These are phyloP conservation scores for Magnolia changhungtana DNA, from an alignment of 164 flowering plant species.

Conservation along the genomic window DNA sequence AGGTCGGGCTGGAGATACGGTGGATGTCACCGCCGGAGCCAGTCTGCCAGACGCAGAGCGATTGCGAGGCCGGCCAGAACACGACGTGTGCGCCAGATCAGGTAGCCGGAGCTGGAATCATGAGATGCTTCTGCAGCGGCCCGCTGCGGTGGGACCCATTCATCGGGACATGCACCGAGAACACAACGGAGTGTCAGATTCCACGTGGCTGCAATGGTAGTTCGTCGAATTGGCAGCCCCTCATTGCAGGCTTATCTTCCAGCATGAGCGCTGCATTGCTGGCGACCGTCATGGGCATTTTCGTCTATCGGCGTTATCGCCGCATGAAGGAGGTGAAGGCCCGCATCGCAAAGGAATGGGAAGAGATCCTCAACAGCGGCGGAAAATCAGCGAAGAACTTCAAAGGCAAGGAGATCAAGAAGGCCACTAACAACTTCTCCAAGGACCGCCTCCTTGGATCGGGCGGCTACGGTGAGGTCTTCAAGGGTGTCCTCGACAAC, in stretches of 20 bases:
- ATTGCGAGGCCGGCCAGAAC: slow-evolving; percentile 30
- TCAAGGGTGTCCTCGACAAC: slow-evolving; percentile 45
- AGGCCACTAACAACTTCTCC: slow-evolving; percentile 54
- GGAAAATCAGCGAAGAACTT: slow-evolving; percentile 49
- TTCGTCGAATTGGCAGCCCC: slow-evolving; percentile 7
- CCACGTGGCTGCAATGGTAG: background rate
- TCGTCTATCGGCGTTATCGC: slow-evolving; percentile 36
- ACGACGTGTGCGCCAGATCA: slow-evolving; percentile 43
- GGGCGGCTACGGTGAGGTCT: slow-evolving; percentile 76
- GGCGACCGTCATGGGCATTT: slow-evolving; percentile 11
- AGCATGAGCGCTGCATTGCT: slow-evolving; percentile 30
- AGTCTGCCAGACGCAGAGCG: slow-evolving; percentile 31
- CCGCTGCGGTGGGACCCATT: slow-evolving; percentile 46
- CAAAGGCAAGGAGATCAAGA: slow-evolving; percentile 50
- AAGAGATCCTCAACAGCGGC: slow-evolving; percentile 46
- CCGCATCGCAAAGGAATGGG: slow-evolving; percentile 40
- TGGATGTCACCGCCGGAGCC: slow-evolving; percentile 51
- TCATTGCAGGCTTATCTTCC: slow-evolving; percentile 33
- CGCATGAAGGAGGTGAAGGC: slow-evolving; percentile 40
- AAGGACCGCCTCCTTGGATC: slow-evolving; percentile 48
- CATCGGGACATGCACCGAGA: slow-evolving; percentile 31
- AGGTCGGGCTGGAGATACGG: slow-evolving; percentile 47
- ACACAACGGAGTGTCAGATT: slow-evolving; percentile 11
- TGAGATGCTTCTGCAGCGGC: slow-evolving; percentile 42
- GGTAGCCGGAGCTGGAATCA: slow-evolving; percentile 8